Evolutionary conservation across 2,329 filamentous ascomycete genomes (phyloP).

Genomic region (Myrmaecium sp.): DNA sequence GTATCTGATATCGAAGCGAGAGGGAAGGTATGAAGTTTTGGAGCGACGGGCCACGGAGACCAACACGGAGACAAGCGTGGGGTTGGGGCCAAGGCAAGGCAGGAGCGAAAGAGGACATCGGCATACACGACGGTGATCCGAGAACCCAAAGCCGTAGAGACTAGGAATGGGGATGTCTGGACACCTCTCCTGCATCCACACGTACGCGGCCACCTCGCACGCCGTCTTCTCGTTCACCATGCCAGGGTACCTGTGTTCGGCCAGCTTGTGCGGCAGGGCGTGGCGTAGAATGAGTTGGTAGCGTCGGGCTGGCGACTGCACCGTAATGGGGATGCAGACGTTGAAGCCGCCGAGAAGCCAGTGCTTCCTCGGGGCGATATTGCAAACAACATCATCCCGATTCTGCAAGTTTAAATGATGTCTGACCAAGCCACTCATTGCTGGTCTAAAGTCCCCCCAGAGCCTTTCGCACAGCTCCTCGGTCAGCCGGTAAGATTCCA

Average conservation of each 20-base stretch:
- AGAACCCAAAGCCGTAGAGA: constrained; percentile 13
- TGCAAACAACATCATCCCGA: constrained; percentile 12
- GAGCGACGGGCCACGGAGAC: too few species aligned
- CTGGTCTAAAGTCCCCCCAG: constrained; percentile 4
- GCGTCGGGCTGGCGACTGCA: constrained; percentile 8
- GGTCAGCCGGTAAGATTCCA: constrained; percentile 2
- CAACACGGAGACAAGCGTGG: too few species aligned
- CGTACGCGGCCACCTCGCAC: constrained; percentile 17
- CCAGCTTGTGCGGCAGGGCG: constrained; percentile 5
- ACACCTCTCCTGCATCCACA: constrained; percentile 17
- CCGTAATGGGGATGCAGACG: constrained; percentile 17
- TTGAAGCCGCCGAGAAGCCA: constrained; percentile 22
- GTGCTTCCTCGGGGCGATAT: constrained; percentile 8
- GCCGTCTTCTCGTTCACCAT: constrained; percentile 18
- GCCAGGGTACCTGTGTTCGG: constrained; percentile 7
- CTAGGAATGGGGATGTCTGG: constrained; percentile 13
- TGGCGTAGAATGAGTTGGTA: constrained; percentile 9
- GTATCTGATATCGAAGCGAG: too few species aligned
- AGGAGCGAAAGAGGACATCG: background rate
- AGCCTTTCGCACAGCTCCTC: constrained; percentile 4
- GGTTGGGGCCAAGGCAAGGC: background rate
- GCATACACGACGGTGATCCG: constrained; percentile 7
- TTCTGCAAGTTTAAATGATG: constrained; percentile 11
- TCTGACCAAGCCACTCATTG: constrained; percentile 3
- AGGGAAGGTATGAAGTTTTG: too few species aligned